A percentile compares a stretch with the other conserved stretches of the same genome.
phyloP scores from a whole-genome alignment of 345 rosid genomes.

The Salix caprea region DNA sequence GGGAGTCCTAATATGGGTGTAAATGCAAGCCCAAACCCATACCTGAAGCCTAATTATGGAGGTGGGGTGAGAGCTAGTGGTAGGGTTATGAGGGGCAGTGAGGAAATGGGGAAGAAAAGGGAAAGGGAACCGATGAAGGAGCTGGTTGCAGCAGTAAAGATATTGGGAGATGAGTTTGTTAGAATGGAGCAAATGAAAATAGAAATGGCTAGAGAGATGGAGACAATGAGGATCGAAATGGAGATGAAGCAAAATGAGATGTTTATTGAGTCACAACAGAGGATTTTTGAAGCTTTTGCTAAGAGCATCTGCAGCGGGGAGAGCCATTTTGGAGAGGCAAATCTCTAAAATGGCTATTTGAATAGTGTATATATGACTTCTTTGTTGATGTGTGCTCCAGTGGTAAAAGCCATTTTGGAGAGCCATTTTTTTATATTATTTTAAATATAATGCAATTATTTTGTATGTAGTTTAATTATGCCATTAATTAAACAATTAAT shows the following conservation, averaged over 20 bases:
- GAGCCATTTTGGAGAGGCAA: too few species aligned
- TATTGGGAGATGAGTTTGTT: conserved; percentile 79
- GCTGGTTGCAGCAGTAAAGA: conserved; percentile 73
- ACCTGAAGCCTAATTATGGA: conserved; percentile 15
- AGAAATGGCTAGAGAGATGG: conserved; percentile 87
- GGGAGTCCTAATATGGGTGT: conserved; percentile 21
- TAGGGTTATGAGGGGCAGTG: conserved; percentile 34
- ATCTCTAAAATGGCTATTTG: too few species aligned
- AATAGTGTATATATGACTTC: too few species aligned
- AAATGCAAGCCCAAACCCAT: not conserved
- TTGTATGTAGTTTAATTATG: too few species aligned
- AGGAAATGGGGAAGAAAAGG: conserved; percentile 38
- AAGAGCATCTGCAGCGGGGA: too few species aligned
- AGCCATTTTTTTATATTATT: too few species aligned
- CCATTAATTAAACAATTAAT: too few species aligned
- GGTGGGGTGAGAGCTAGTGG: conserved; percentile 16
- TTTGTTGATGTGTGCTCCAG: too few species aligned
- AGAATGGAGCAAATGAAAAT: conserved; percentile 86
- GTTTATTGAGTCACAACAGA: conserved; percentile 81
- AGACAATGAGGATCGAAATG: conserved; percentile 81
- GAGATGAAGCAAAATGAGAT: conserved; percentile 86
- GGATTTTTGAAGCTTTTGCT: conserved; percentile 69
- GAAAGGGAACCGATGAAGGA: conserved; percentile 54
- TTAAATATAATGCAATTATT: too few species aligned
- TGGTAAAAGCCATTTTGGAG: too few species aligned